phyloP scores from a whole-genome alignment of 2,329 filamentous ascomycete species.

The Thelonectria blattea region DNA sequence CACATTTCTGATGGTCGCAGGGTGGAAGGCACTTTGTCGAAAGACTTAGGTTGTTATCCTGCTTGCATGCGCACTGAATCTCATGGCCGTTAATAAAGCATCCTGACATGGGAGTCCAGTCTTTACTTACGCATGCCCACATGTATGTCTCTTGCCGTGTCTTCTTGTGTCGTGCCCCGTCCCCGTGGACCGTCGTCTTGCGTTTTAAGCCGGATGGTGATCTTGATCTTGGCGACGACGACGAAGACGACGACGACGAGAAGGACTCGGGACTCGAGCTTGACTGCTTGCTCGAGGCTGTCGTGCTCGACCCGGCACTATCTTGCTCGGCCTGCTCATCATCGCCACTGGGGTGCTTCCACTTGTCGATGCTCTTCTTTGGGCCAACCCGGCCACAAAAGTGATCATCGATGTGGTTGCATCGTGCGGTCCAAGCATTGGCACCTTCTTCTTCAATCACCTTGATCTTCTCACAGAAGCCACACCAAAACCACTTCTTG shows the following conservation, averaged over 20 bases:
- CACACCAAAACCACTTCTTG: constrained; percentile 81
- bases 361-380: constrained; percentile 59
- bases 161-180: constrained; percentile 18
- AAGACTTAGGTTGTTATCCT: constrained; percentile 20
- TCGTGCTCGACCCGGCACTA: not conserved
- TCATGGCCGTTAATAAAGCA: constrained; percentile 14
- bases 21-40: constrained; percentile 4
- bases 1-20: constrained; percentile 14
- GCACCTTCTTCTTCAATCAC: constrained; percentile 46
- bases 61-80: constrained; percentile 31
- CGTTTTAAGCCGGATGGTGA: constrained; percentile 9
- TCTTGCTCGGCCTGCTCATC: constrained; percentile 2
- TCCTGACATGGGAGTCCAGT: not conserved
- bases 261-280: constrained; percentile 14
- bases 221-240: not conserved
- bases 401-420: constrained; percentile 78
- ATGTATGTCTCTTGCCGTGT: constrained; percentile 27
- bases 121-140: constrained; percentile 42
- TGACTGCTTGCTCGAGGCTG: constrained; percentile 11
- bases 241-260: not conserved
- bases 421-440: constrained; percentile 63
- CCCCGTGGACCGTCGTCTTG: constrained; percentile 5
- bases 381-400: constrained; percentile 58
- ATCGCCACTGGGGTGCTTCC: constrained; percentile 52
- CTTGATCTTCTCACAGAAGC: constrained; percentile 72